Conservation (phyloP, 2,329 filamentous ascomycete species). For the Fonsecaea pedrosoi region DNA sequence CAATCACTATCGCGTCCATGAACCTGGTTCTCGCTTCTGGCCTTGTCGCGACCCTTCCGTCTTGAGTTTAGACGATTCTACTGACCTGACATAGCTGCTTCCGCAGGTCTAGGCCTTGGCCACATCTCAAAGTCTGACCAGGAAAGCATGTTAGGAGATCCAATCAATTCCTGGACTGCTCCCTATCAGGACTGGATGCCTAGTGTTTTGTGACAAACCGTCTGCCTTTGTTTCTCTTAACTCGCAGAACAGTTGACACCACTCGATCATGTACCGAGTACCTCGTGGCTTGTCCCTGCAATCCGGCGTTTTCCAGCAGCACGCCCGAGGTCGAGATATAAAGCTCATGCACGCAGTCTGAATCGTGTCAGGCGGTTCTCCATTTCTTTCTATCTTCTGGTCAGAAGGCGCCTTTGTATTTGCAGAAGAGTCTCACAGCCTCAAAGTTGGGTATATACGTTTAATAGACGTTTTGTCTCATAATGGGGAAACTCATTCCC, state of each 20-base stretch:
- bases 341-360: background rate
- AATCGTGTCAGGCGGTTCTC: background rate
- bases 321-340: background rate
- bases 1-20: slow-evolving; percentile 7
- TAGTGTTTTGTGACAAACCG: slow-evolving; percentile 7
- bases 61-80: background rate
- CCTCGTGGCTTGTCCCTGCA: background rate
- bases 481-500: slow-evolving; percentile 38
- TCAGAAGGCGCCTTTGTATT: background rate
- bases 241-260: background rate
- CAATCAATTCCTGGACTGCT: background rate
- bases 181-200: background rate
- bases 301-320: slow-evolving; percentile 15
- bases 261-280: background rate
- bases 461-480: slow-evolving; percentile 1
- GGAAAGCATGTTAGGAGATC: slow-evolving; percentile 6
- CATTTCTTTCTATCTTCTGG: background rate
- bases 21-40: background rate
- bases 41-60: background rate
- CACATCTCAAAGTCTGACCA: slow-evolving; percentile 3
- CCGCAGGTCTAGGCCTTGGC: background rate
- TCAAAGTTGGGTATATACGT: background rate
- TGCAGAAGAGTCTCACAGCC: background rate
- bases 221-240: background rate
- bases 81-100: background rate